Percentiles rank a stretch among this genome's conserved stretches.
These are phyloP conservation scores for Kluyveromyces wickerhamii DNA, from an alignment of 805 yeast species.

Conservation along the genomic window DNA sequence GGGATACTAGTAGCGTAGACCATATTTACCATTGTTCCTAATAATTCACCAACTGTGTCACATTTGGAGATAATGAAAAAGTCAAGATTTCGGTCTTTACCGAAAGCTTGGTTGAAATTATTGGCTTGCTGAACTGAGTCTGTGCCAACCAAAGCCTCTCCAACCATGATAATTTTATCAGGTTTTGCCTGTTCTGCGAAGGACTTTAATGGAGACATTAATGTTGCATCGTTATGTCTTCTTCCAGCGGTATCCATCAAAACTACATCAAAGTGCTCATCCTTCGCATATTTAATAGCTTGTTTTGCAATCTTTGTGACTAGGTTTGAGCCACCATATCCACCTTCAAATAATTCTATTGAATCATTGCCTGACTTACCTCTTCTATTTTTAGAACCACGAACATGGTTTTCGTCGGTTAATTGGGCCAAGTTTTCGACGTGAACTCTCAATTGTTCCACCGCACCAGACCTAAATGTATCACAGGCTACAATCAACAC, in stretches of 20 bases:
- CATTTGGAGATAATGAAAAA: slow-evolving; percentile 91
- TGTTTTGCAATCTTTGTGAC: slow-evolving; percentile 90
- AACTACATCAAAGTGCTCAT: slow-evolving; percentile 70
- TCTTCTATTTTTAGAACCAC: slow-evolving; percentile 30
- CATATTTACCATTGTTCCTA: slow-evolving; percentile 96
- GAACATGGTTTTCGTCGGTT: slow-evolving; percentile 38
- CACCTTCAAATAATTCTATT: slow-evolving; percentile 82
- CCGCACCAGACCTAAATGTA: slow-evolving; percentile 97
- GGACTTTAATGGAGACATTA: slow-evolving; percentile 92
- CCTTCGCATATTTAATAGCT: slow-evolving; percentile 74
- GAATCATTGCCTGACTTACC: slow-evolving; percentile 33
- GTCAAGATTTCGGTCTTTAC: slow-evolving; percentile 70
- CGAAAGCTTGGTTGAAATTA: slow-evolving; percentile 90
- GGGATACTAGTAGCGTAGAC: slow-evolving; percentile 95
- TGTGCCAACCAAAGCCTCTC: slow-evolving; percentile 95
- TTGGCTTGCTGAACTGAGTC: slow-evolving; percentile 94
- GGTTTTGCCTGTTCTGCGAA: slow-evolving; percentile 95
- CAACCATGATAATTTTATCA: slow-evolving; percentile 95
- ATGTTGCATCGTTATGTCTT: slow-evolving; percentile 86
- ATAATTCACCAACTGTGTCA: slow-evolving; percentile 94
- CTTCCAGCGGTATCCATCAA: slow-evolving; percentile 97
- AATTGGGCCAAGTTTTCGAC: slow-evolving; percentile 73
- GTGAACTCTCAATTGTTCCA: slow-evolving; percentile 93
- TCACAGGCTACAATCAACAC: slow-evolving; percentile 95
- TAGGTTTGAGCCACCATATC: slow-evolving; percentile 92